A percentile compares a stretch with the other conserved stretches of the same genome.
These are phyloP conservation scores for Arxiozyma telluris DNA, from an alignment of 1,139 yeast species.

Conservation along the genomic window DNA sequence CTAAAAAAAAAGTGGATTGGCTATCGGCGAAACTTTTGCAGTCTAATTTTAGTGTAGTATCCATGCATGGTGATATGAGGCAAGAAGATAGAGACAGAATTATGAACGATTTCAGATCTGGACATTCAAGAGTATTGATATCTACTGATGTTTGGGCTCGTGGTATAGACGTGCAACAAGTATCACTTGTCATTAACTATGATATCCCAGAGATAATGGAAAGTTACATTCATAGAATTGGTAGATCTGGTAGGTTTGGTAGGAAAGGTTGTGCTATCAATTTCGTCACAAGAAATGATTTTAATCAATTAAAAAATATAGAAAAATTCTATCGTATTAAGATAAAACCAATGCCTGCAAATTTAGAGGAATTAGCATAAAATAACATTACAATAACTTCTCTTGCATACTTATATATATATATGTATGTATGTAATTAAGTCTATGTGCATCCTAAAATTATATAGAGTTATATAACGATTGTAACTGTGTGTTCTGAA, in stretches of 20 bases:
- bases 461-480: slow-evolving; percentile 16
- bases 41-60: slow-evolving; percentile 78
- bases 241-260: slow-evolving; percentile 92
- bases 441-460: neutral
- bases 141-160: slow-evolving; percentile 98
- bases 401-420: neutral
- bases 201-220: slow-evolving; percentile 81
- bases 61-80: slow-evolving; percentile 97
- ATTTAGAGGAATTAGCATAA: slow-evolving; percentile 40
- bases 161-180: slow-evolving; percentile 96
- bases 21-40: slow-evolving; percentile 65
- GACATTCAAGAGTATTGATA: slow-evolving; percentile 73
- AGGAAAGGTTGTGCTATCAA: slow-evolving; percentile 93
- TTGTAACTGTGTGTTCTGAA: slow-evolving; percentile 33
- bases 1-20: slow-evolving; percentile 89
- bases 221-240: slow-evolving; percentile 88
- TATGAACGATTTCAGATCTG: slow-evolving; percentile 78
- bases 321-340: slow-evolving; percentile 70
- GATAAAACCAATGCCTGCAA: slow-evolving; percentile 83
- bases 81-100: slow-evolving; percentile 84
- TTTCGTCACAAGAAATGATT: slow-evolving; percentile 68
- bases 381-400: neutral
- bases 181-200: slow-evolving; percentile 87
- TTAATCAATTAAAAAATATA: slow-evolving; percentile 50
- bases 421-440: neutral